Percentiles rank a stretch among this genome's conserved stretches.
Evolutionary conservation across 805 yeast genomes (phyloP).

Genomic region (Yamadazyma kitorensis): DNA sequence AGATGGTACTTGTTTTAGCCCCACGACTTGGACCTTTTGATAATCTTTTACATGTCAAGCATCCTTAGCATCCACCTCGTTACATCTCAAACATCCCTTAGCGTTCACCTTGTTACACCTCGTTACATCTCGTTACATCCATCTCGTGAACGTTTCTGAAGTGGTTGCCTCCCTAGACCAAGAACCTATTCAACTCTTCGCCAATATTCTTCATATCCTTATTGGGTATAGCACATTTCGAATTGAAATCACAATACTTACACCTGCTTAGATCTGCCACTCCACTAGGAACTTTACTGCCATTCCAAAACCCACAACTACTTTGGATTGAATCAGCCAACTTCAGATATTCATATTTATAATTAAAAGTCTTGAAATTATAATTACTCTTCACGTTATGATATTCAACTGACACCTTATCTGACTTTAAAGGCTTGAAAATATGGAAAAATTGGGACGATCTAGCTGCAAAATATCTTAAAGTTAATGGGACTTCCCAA

Average conservation of each 20-base stretch:
- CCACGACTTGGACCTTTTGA: conserved; percentile 25
- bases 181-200: conserved; percentile 5
- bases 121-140: too few species aligned
- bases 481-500: conserved; percentile 58
- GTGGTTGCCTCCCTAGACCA: conserved; percentile 1
- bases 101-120: not conserved
- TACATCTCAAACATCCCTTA: too few species aligned
- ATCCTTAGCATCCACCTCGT: not conserved
- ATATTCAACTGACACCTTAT: conserved; percentile 52
- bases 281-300: conserved; percentile 48
- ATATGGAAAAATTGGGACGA: conserved; percentile 44
- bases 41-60: conserved; percentile 23
- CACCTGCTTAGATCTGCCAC: conserved; percentile 46
- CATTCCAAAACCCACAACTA: conserved; percentile 57
- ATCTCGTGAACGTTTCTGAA: too few species aligned
- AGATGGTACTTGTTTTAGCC: conserved; percentile 25
- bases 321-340: conserved; percentile 26
- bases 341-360: conserved; percentile 31
- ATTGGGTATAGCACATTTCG: conserved; percentile 22
- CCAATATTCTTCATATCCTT: conserved; percentile 11
- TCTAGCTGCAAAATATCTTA: conserved; percentile 55
- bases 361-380: conserved; percentile 38
- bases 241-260: conserved; percentile 50
- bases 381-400: conserved; percentile 32
- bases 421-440: conserved; percentile 34